These are phyloP conservation scores for Talaromyces sp. DNA, from an alignment of 2,329 filamentous ascomycete species.

Conservation along the genomic window DNA sequence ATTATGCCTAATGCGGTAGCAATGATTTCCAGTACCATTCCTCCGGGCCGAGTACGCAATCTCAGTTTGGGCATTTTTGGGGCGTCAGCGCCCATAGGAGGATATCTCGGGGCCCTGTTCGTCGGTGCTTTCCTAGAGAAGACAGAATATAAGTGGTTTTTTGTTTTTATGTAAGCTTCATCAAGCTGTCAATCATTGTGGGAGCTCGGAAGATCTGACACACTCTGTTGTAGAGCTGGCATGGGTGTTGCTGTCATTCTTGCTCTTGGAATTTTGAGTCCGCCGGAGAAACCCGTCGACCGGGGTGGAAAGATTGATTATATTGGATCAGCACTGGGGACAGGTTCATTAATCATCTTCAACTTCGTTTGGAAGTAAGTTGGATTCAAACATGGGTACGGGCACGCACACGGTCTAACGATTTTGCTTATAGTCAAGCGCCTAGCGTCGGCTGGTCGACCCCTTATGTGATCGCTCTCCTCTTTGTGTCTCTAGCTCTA, in stretches of 20 bases:
- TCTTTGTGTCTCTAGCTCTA: constrained; percentile 39
- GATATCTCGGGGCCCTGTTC: constrained; percentile 43
- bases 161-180: constrained; percentile 38
- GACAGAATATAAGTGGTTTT: constrained; percentile 42
- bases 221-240: constrained; percentile 21
- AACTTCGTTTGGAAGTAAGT: constrained; percentile 54
- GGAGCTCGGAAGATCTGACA: background rate
- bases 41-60: constrained; percentile 47
- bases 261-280: constrained; percentile 28
- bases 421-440: constrained; percentile 34
- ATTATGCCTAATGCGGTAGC: constrained; percentile 55
- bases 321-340: constrained; percentile 40
- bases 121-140: constrained; percentile 39
- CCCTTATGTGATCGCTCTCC: constrained; percentile 41
- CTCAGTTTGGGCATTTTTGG: constrained; percentile 48
- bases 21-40: constrained; percentile 48
- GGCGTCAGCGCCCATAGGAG: constrained; percentile 48
- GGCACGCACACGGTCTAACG: background rate
- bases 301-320: constrained; percentile 41
- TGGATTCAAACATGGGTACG: background rate
- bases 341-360: constrained; percentile 45
- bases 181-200: background rate
- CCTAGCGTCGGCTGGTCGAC: constrained; percentile 47
- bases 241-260: constrained; percentile 25
- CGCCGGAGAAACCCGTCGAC: constrained; percentile 33